Evolutionary conservation across 2,329 filamentous ascomycete genomes (phyloP).

Genomic region (Blastomyces silverae): DNA sequence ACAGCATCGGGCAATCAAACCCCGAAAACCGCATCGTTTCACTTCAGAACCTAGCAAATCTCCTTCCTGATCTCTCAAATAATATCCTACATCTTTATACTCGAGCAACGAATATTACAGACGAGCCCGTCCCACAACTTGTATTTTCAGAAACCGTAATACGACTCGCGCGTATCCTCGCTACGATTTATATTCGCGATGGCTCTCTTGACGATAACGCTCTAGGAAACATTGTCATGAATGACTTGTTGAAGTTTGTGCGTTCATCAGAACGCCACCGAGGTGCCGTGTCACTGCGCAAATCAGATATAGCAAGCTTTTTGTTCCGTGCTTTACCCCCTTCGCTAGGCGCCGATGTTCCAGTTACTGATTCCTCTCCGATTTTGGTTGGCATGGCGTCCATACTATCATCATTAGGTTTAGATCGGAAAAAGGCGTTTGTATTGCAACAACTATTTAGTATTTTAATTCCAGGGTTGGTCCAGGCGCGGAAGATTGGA

Average conservation of each 20-base stretch:
- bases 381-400: constrained; percentile 80
- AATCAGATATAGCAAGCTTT: constrained; percentile 58
- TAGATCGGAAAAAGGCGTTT: constrained; percentile 85
- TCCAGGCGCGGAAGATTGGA: constrained; percentile 84
- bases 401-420: constrained; percentile 71
- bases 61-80: constrained; percentile 52
- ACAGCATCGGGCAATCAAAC: constrained; percentile 39
- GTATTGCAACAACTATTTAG: constrained; percentile 79
- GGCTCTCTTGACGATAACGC: constrained; percentile 48
- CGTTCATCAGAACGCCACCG: constrained; percentile 33
- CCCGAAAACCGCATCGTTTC: constrained; percentile 43
- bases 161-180: constrained; percentile 48
- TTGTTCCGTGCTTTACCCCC: constrained; percentile 66
- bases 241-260: constrained; percentile 37
- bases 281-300: constrained; percentile 43
- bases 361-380: constrained; percentile 66
- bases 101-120: constrained; percentile 47
- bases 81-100: constrained; percentile 53
- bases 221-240: constrained; percentile 55
- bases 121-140: constrained; percentile 49
- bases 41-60: constrained; percentile 46
- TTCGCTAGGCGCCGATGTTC: constrained; percentile 54
- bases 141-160: constrained; percentile 53
- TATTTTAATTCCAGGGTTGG: constrained; percentile 72
- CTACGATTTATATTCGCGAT: constrained; percentile 46